Evolutionary conservation across 2,329 filamentous ascomycete species (phyloP).

Genomic region (Zymoseptoria passerinii): DNA sequence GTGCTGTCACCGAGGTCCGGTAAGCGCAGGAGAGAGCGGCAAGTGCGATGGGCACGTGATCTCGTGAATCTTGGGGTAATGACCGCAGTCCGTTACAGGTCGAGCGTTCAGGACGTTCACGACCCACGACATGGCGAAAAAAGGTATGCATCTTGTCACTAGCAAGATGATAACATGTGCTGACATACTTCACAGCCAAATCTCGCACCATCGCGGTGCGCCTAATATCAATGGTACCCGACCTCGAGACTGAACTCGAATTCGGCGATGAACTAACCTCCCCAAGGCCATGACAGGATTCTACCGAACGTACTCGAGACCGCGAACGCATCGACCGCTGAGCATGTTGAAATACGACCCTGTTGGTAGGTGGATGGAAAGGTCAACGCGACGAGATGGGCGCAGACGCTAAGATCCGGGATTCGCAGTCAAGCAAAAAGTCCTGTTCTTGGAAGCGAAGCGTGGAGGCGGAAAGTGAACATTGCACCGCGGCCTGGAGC

Average conservation of each 20-base stretch:
- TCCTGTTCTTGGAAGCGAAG: slow-evolving; percentile 91
- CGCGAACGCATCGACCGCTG: slow-evolving; percentile 70
- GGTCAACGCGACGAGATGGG: background rate
- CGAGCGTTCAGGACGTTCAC: background rate
- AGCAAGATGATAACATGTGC: background rate
- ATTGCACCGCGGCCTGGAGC: background rate
- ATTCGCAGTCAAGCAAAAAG: slow-evolving; percentile 74
- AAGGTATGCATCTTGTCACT: slow-evolving; percentile 18
- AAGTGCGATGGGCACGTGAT: background rate
- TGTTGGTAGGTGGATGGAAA: slow-evolving; percentile 57
- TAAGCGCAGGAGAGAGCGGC: no score
- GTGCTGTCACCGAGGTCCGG: background rate
- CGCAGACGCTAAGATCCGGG: background rate
- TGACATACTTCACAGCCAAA: slow-evolving; percentile 53
- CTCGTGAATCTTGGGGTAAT: background rate
- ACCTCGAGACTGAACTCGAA: background rate
- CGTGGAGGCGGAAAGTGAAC: slow-evolving; percentile 48
- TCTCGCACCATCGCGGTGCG: slow-evolving; percentile 88
- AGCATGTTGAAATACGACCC: slow-evolving; percentile 99
- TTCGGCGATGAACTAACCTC: background rate
- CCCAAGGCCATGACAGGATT: slow-evolving; percentile 88
- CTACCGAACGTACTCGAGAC: slow-evolving; percentile 84
- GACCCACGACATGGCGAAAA: slow-evolving; percentile 21
- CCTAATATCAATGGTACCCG: slow-evolving; percentile 70
- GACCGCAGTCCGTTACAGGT: background rate